A percentile compares a stretch with the other conserved stretches of the same genome.
Evolutionary conservation across 805 yeast species (phyloP).

Genomic region (Teunomyces funiuensis): DNA sequence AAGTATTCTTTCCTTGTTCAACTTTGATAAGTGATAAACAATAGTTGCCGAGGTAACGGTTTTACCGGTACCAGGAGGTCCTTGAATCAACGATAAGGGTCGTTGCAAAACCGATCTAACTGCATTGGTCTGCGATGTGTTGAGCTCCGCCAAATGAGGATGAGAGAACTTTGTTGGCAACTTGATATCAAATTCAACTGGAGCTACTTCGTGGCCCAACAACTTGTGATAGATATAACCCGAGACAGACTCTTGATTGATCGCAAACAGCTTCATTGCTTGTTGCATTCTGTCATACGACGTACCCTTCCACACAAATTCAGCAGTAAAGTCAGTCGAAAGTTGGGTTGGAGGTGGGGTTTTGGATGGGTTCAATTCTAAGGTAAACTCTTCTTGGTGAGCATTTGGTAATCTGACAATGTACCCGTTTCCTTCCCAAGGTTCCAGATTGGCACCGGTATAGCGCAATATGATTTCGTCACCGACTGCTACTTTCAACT

Average conservation of each 20-base stretch:
- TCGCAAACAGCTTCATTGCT: conserved; percentile 72
- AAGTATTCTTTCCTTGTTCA: conserved; percentile 63
- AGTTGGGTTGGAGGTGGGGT: conserved; percentile 48
- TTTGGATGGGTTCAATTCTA: conserved; percentile 56
- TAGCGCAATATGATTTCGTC: conserved; percentile 75
- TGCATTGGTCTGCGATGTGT: conserved; percentile 77
- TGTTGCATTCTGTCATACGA: conserved; percentile 81
- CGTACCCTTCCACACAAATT: conserved; percentile 86
- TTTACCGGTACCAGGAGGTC: conserved; percentile 93
- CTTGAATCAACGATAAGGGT: conserved; percentile 83
- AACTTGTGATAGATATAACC: conserved; percentile 74
- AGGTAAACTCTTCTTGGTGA: conserved; percentile 63
- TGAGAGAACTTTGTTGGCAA: conserved; percentile 63
- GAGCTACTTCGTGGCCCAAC: conserved; percentile 75
- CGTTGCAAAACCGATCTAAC: conserved; percentile 64
- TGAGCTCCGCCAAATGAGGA: conserved; percentile 67
- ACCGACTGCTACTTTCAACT: conserved; percentile 74
- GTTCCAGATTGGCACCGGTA: conserved; percentile 52
- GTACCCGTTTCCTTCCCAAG: conserved; percentile 75
- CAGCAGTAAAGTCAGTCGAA: conserved; percentile 72
- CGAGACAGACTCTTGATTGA: conserved; percentile 64
- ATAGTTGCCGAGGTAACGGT: conserved; percentile 92
- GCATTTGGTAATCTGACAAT: conserved; percentile 71
- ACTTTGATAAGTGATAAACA: conserved; percentile 67
- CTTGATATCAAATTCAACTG: conserved; percentile 58